Evolutionary conservation across 305 asterid species (phyloP), one percentile per base, ranked within the genome.

Genomic region (Solanum hybrid): DNA sequence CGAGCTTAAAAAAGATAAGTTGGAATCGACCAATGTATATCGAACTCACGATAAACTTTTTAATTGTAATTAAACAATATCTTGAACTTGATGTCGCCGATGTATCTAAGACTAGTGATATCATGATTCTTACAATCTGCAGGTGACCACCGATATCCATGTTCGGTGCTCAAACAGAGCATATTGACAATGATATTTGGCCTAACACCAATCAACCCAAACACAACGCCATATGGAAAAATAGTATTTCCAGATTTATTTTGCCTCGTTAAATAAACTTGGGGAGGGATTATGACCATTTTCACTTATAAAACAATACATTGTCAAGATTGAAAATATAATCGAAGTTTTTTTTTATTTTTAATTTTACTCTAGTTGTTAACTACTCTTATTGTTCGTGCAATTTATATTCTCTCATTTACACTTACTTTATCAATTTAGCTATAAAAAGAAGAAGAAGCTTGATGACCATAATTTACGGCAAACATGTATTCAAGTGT

Each of bases 1-100:
- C n/a, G 0, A 60, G 71, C 71, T 20, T 60, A 60, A 60, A 60
- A 60, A 7, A 10, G 3, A 9, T 9, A 9, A 22, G 14, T 66
- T 66, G 7, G 6, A 10, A 66, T 66, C 26, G 29, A 66, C 29
- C 0, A 66, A n/a, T n/a, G n/a, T n/a, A n/a, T 3, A 64, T 22
- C 29, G 6, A 66, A 66, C 1, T 66, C 73, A 66, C 6, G 14
- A 66, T 66, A 66, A 66, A n/a, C 5, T 66, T n/a, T 66, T 66
- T n/a, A 3, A 66, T n/a, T 24, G 4, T 66, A 24, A n/a, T 10
- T 1, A 0, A 0, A 66, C 1, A 66, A n/a, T 66, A 22, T 9
- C 27, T 64, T 64, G 29, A 66, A 66, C 4, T 22, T 66, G 0
- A 10, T 60, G 10, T 56, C 0, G 24, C 11, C 73, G 13, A 64